Evolutionary conservation across 83 land plant species (phyloP), one percentile per base, ranked within the genome.

Genomic region (Diphasiastrum complanatum): DNA sequence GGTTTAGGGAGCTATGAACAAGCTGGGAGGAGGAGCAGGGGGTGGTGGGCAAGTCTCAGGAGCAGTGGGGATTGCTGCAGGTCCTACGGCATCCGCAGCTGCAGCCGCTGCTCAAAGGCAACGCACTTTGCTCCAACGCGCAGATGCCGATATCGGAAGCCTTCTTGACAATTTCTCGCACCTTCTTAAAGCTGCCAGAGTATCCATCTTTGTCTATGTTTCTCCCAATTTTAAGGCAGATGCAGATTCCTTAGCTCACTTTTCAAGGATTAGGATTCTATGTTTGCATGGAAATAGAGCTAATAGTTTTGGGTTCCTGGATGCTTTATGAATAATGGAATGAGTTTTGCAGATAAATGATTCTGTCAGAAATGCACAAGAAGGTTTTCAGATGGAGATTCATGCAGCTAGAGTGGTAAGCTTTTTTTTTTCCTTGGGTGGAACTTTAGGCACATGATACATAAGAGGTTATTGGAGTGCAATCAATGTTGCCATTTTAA

Each of bases 361-460:
- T 38, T 84, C 82, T 16, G 80, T 86, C 29, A 69, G 89, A 60
- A 93, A 93, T 69, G 82, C 99, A 2, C 96, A 93, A 53, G 96
- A 93, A 64, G 79, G 85, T 14, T 93, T 93, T 66, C 95, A 82
- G 78, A 89, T 93, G 99, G 92, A 93, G 67, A 80, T 89, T 60
- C 89, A 93, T 49, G 96, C 92, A 5, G 74, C 89, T 14, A 78
- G 89, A 72, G 82, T 93, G 86, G 99, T 92, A 58, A 27, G 71
- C 19, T 32, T 18, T 40, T 47, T 6, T 50, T 6, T 50, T 20
- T 40, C 43, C 16, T 16, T 40, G 12, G 12, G 12, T 40, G 12
- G 8, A 8, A 8, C 43, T 40, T 16, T 40, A 8, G 16, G 43
- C 8, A 8, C 8, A 8, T 8, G 12, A 40, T 16, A 40, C 43